Evolutionary conservation across 2,329 filamentous ascomycete species (phyloP).

Genomic region (Fonsecaea multimorphosa): DNA sequence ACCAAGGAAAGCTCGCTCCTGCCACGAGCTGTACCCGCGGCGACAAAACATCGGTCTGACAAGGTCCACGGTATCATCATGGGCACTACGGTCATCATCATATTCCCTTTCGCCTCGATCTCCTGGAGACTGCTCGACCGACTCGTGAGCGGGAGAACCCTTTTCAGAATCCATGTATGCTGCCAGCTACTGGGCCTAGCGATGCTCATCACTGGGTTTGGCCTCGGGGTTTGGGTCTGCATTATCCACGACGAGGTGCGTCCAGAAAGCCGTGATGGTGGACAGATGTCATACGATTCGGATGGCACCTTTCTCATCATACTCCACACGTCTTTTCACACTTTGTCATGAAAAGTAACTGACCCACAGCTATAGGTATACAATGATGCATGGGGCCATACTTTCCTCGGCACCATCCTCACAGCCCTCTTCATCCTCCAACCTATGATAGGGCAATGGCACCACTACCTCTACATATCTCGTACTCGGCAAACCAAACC

Average conservation of each 20-base stretch:
- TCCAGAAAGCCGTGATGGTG: neutral
- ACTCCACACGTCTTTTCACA: neutral
- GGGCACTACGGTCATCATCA: neutral
- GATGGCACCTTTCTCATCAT: neutral
- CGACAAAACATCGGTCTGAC: conserved; percentile 1
- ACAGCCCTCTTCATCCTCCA: neutral
- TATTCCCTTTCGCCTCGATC: conserved; percentile 4
- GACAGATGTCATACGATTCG: neutral
- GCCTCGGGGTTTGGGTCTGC: neutral
- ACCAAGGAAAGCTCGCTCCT: neutral
- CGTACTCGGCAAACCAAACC: neutral
- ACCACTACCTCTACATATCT: conserved; percentile 2
- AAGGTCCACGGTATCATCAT: neutral
- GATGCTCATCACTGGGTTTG: neutral
- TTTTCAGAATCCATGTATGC: neutral
- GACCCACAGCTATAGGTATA: neutral
- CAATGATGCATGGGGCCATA: neutral
- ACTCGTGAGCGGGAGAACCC: neutral
- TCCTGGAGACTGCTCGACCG: conserved; percentile 1
- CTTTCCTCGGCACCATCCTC: neutral
- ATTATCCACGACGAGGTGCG: neutral
- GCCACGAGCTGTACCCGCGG: neutral
- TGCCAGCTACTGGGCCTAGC: neutral
- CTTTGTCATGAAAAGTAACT: neutral
- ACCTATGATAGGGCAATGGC: neutral